Base-by-base conservation (phyloP, 352 stramenopile genomes). In the Ophiocytium majus region DNA sequence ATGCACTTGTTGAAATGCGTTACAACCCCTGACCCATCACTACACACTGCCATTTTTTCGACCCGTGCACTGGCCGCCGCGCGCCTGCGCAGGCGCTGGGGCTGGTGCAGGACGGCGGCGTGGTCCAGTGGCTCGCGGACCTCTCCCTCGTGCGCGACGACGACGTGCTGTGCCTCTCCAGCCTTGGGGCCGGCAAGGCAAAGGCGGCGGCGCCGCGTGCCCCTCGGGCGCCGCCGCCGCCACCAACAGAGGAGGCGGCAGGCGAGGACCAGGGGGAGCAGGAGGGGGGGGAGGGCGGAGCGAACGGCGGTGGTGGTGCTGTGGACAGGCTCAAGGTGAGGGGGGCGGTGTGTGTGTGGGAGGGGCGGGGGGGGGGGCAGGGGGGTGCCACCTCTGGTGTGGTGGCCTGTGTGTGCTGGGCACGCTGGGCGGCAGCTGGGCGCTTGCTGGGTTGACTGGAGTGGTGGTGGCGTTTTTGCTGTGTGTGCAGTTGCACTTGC, bases 121-220 rank as follows among this genome's bases (percentile, higher is more conserved):
- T 85, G 81, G 76, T 84, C 34, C 50, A 87, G 63, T 87, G 83
- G 83, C 83, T 87, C 34, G 81, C 50, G 28, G 76, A 82, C 49
- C 79, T 87, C 23, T 83, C 74, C 35, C 76, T 63, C 50, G 63
- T 87, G 23, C 76, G 74, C 10, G 82, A 85, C 33, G 83, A 82
- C 32, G 79, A 82, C 36, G 57, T 85, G 66, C 78, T 87, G 33
- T 81, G 82, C n/a, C 71, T 87, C 9, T 87, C 83, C 17, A 80
- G 49, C 33, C 74, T 57, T 10, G 78, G 63, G 14, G 83, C n/a
- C 31, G 50, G 32, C 33, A 82, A 74, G 34, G 75, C 17, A 37
- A 57, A 57, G 14, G 14, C 43, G 43, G 43, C 14, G 5, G 43
- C 43, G 43, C 28, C 37, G 0, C 0, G 76, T 23, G 34, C 32